Percentiles rank a stretch among this genome's conserved stretches.
Evolutionary conservation across 2,329 filamentous ascomycete genomes (phyloP).

Genomic region (Mollisia scopiformis): DNA sequence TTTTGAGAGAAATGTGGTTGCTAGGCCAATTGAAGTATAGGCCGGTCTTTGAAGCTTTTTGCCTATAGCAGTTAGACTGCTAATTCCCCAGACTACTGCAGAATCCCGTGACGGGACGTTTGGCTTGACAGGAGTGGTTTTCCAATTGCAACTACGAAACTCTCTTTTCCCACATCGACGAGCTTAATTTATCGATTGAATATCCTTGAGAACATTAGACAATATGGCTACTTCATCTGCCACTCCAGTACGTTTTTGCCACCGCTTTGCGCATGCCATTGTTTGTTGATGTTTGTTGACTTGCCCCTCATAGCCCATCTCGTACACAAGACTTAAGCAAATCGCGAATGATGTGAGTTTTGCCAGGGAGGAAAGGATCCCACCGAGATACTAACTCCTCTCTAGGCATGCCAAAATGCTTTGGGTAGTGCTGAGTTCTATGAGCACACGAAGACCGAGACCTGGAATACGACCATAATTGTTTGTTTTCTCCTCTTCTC

Average conservation of each 20-base stretch:
- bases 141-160: background rate
- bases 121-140: background rate
- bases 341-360: constrained; percentile 76
- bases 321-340: constrained; percentile 77
- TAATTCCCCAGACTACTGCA: background rate
- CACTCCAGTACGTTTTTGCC: constrained; percentile 28
- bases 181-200: background rate
- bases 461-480: constrained; percentile 94
- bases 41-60: background rate
- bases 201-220: background rate
- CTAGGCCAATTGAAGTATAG: background rate
- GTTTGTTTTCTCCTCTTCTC: constrained; percentile 54
- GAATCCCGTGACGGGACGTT: background rate
- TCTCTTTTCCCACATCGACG: background rate
- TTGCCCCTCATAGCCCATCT: constrained; percentile 63
- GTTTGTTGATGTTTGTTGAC: constrained; percentile 13
- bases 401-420: constrained; percentile 79
- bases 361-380: background rate
- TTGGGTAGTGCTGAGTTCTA: constrained; percentile 78
- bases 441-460: constrained; percentile 80
- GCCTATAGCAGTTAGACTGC: background rate
- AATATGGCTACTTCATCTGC: constrained; percentile 32
- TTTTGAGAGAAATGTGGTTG: background rate
- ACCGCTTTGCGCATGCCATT: background rate
- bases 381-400: constrained; percentile 1